Percentiles rank a stretch among this genome's conserved stretches.
Evolutionary conservation across 192 early-diverging fungal genomes (phyloP).

Genomic region (Entomortierella beljakovae): DNA sequence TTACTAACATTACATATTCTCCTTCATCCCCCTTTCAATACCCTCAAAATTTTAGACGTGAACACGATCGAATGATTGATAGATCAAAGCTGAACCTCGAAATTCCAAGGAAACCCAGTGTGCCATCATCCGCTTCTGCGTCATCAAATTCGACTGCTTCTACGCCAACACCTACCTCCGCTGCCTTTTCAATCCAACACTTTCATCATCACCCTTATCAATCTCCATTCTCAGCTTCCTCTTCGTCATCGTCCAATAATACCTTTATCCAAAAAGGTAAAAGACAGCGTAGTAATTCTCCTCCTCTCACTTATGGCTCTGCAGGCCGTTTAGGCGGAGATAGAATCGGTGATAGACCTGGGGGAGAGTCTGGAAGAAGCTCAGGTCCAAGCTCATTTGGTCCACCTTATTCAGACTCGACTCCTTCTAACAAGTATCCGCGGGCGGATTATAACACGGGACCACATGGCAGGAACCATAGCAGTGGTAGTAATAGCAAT

Average conservation of each 20-base stretch:
- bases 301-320: background rate
- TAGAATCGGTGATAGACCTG: background rate
- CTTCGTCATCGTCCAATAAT: background rate
- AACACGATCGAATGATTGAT: conserved; percentile 35
- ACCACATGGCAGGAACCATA: conserved; percentile 16
- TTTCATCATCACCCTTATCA: background rate
- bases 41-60: conserved; percentile 14
- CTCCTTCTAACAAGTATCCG: conserved; percentile 37
- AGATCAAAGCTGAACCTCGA: conserved; percentile 48
- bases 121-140: conserved; percentile 9
- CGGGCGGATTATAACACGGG: conserved; percentile 37
- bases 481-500: background rate
- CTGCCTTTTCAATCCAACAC: conserved; percentile 19
- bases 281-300: conserved; percentile 31
- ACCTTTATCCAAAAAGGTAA: conserved; percentile 14
- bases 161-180: conserved; percentile 17
- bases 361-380: background rate
- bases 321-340: background rate
- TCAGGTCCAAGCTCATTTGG: conserved; percentile 21
- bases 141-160: conserved; percentile 36
- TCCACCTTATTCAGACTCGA: background rate
- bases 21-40: background rate
- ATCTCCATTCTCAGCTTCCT: background rate
- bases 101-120: conserved; percentile 36
- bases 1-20: conserved; percentile 1